A percentile compares a stretch with the other conserved stretches of the same genome.
phyloP scores from a whole-genome alignment of 176 grass and related monocot genomes.

The Oryza coarctata region DNA sequence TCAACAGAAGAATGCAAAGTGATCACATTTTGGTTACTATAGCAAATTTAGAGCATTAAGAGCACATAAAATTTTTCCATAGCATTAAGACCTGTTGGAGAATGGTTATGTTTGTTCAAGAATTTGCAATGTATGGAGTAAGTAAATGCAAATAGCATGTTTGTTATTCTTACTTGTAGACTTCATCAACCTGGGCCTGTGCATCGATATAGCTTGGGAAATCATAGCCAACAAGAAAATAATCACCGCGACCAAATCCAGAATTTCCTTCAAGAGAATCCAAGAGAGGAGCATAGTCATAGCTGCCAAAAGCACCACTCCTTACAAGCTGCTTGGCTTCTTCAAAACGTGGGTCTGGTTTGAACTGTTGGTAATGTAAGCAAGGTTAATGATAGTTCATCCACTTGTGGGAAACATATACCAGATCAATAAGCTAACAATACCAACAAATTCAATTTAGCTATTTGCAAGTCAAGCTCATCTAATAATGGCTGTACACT shows the following conservation, averaged over 20 bases:
- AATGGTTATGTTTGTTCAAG: constrained; percentile 15
- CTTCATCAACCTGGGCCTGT: constrained; percentile 74
- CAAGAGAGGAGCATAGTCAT: constrained; percentile 83
- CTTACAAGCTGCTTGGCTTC: constrained; percentile 85
- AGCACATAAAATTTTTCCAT: neutral
- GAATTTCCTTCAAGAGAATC: constrained; percentile 92
- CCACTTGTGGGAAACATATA: constrained; percentile 6
- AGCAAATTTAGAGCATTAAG: neutral
- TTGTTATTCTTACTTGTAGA: constrained; percentile 84
- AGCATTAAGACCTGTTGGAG: neutral
- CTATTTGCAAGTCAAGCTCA: neutral
- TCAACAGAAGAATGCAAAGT: neutral
- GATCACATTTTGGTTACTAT: neutral
- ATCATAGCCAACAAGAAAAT: constrained; percentile 98
- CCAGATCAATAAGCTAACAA: constrained; percentile 7
- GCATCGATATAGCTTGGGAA: constrained; percentile 93
- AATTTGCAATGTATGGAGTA: neutral
- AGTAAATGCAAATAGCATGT: constrained; percentile 14
- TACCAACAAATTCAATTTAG: neutral
- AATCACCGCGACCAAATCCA: constrained; percentile 93
- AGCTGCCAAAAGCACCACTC: constrained; percentile 75
- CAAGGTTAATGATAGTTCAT: constrained; percentile 36
- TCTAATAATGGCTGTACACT: neutral
- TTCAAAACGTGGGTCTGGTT: constrained; percentile 90
- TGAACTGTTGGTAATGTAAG: constrained; percentile 60